Conservation (phyloP, 495 filamentous ascomycete species). For the Xylaria flabelliformis region DNA sequence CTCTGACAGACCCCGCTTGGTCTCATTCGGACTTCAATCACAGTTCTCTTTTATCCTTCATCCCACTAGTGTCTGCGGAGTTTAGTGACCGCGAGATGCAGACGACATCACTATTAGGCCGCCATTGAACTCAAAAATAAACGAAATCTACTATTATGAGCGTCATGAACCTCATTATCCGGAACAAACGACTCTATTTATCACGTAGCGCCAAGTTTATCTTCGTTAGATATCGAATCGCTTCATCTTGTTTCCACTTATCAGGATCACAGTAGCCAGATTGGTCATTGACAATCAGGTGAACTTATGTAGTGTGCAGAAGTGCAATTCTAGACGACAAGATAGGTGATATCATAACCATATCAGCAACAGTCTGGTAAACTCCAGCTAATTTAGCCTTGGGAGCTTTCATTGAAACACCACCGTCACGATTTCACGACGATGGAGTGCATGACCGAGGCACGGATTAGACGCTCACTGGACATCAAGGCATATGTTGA, state of each 20-base stretch:
- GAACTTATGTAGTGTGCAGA: neutral
- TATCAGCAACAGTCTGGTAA: neutral
- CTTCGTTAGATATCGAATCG: neutral
- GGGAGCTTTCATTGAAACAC: neutral
- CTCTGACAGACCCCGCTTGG: too few relatives aligned
- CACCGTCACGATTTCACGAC: neutral
- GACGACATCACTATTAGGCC: conserved; percentile 17
- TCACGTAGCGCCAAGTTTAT: conserved; percentile 6
- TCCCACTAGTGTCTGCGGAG: neutral
- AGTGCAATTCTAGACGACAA: neutral
- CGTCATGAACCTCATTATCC: conserved; percentile 2
- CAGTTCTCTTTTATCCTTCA: too few relatives aligned
- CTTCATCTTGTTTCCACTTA: conserved; percentile 2
- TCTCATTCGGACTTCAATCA: too few relatives aligned
- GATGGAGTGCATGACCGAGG: neutral
- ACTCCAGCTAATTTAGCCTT: conserved; percentile 1
- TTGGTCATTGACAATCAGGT: neutral
- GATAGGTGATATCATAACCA: conserved; percentile 11
- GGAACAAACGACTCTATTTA: neutral
- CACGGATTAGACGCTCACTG: neutral
- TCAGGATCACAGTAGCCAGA: neutral
- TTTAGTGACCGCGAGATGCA: neutral
- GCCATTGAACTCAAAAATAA: conserved; percentile 10
- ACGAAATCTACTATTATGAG: neutral
- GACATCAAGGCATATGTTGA: neutral